A percentile compares a stretch with the other conserved stretches of the same genome.
phyloP scores from a whole-genome alignment of 169 alveolate species.

The Eimeria acervulina region DNA sequence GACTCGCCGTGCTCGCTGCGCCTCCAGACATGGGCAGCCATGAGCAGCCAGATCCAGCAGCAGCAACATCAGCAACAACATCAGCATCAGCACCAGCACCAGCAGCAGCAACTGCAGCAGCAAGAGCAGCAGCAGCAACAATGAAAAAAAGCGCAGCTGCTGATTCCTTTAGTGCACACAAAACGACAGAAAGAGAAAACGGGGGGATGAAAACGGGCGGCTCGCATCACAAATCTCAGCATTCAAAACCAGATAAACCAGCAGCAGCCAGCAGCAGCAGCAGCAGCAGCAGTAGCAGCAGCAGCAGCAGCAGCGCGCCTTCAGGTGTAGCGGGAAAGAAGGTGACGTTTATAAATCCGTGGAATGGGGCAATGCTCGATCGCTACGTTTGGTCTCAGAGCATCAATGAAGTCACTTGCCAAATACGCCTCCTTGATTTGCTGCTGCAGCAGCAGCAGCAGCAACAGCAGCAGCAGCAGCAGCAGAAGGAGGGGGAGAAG shows the following conservation, averaged over 20 bases:
- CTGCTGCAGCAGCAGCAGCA: conserved; percentile 56
- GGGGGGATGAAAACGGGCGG: not conserved
- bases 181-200: not conserved
- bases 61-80: conserved; percentile 1
- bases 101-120: conserved; percentile 8
- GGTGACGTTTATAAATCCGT: not conserved
- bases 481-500: not conserved
- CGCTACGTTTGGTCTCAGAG: conserved; percentile 79
- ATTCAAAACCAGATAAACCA: not conserved
- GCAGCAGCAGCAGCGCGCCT: conserved; percentile 55
- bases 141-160: not conserved
- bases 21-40: not conserved
- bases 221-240: not conserved
- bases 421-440: conserved; percentile 24
- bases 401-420: conserved; percentile 71
- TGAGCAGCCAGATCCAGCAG: not conserved
- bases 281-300: conserved; percentile 57
- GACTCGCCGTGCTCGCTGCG: conserved; percentile 2
- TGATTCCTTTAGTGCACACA: not conserved
- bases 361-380: conserved; percentile 78
- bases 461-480: conserved; percentile 16
- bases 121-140: not conserved
- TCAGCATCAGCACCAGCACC: not conserved
- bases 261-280: not conserved
- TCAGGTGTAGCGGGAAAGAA: not conserved